Evolutionary conservation across 140 eudicot genomes (phyloP).

Genomic region (Stevia rebaudiana): DNA sequence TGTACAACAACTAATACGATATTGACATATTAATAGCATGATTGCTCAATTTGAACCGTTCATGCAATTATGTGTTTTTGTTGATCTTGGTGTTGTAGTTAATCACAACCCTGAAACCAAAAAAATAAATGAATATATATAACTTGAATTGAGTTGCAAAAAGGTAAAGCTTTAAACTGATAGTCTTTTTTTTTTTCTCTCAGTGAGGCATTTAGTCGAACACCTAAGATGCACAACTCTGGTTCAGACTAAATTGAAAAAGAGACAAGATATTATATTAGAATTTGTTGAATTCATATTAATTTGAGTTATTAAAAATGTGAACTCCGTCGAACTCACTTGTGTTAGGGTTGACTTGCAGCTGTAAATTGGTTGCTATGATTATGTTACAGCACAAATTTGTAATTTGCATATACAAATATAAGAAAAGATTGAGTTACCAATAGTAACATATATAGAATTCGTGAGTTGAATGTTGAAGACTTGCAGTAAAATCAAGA

Average conservation of each 20-base stretch:
- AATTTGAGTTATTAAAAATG: background rate
- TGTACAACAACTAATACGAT: slow-evolving; percentile 1
- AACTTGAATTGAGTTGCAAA: background rate
- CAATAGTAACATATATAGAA: background rate
- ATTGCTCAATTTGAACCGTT: slow-evolving; percentile 10
- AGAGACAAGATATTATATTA: background rate
- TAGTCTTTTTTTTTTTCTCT: background rate
- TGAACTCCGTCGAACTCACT: background rate
- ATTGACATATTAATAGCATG: slow-evolving; percentile 16
- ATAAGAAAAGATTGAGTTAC: background rate
- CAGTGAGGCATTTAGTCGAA: slow-evolving; percentile 21
- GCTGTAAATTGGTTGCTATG: background rate
- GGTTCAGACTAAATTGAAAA: background rate
- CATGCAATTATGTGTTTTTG: background rate
- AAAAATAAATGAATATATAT: background rate
- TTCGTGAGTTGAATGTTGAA: background rate
- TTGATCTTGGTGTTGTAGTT: slow-evolving; percentile 1
- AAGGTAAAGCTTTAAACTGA: background rate
- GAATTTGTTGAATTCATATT: background rate
- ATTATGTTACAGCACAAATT: background rate
- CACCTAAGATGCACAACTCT: slow-evolving; percentile 6
- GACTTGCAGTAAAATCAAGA: no score
- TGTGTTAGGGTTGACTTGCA: background rate
- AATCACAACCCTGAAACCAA: slow-evolving; percentile 14
- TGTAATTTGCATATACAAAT: background rate